Percentiles rank a stretch among this genome's conserved stretches.
phyloP scores from a whole-genome alignment of 176 grass and related monocot species.

The Echinochloa phyllopogon region DNA sequence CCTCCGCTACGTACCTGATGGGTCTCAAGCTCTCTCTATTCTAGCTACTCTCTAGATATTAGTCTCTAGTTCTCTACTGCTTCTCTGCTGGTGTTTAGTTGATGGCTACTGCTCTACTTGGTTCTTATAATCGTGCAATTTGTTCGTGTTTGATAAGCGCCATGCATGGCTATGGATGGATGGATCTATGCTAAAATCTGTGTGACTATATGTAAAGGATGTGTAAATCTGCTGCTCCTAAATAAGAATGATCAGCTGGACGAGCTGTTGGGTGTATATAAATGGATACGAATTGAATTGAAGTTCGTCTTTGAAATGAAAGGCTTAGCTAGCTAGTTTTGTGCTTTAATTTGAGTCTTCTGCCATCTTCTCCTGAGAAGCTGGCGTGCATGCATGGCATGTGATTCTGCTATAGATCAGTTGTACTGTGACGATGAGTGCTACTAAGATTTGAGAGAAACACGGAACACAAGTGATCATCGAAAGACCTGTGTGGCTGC shows the following conservation, averaged over 20 bases:
- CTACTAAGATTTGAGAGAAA: background rate
- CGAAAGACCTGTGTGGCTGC: background rate
- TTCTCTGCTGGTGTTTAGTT: background rate
- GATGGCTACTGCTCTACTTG: conserved; percentile 21
- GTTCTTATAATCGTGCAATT: background rate
- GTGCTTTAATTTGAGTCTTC: background rate
- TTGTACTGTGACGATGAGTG: background rate
- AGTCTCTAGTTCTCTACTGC: background rate
- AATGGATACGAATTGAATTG: background rate
- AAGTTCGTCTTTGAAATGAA: background rate
- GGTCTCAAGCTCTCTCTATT: background rate
- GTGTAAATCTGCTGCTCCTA: conserved; percentile 16
- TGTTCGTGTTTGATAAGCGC: background rate
- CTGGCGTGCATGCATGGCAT: background rate
- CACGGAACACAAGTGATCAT: background rate
- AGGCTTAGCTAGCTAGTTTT: background rate
- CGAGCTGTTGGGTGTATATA: background rate
- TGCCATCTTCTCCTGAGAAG: background rate
- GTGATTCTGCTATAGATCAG: background rate
- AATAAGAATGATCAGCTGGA: conserved; percentile 33
- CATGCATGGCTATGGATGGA: background rate
- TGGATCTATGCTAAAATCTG: background rate
- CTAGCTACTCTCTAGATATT: background rate
- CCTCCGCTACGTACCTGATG: too few species aligned
- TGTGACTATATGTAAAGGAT: conserved; percentile 15